phyloP scores from a whole-genome alignment of 768 basidiomycete species.

The Lyophyllum atratum region DNA sequence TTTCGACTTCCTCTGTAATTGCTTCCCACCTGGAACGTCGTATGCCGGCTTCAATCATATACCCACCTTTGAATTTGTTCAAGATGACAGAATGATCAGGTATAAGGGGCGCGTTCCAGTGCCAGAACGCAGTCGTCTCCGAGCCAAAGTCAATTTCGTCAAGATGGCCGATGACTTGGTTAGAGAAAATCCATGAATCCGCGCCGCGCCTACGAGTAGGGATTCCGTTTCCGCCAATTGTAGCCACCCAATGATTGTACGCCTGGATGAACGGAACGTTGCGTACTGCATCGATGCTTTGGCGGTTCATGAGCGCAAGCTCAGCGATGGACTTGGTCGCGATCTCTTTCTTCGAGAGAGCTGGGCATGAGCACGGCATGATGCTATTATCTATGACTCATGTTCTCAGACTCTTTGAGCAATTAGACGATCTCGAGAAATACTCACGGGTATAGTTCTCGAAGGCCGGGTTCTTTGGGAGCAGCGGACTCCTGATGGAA shows the following conservation, averaged over 20 bases:
- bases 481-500: neutral
- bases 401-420: neutral
- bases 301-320: constrained; percentile 3
- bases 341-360: neutral
- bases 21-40: neutral
- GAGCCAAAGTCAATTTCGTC: constrained; percentile 6
- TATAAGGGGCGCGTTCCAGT: constrained; percentile 4
- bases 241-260: constrained; percentile 4
- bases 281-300: neutral
- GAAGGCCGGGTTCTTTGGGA: neutral
- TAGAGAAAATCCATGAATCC: constrained; percentile 6
- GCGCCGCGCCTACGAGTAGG: constrained; percentile 3
- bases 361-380: constrained; percentile 6
- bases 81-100: constrained; percentile 3
- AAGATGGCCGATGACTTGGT: constrained; percentile 3
- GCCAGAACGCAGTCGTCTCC: constrained; percentile 6
- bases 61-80: constrained; percentile 10
- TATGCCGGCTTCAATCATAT: constrained; percentile 6
- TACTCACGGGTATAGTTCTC: constrained; percentile 5
- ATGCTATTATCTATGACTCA: constrained; percentile 5
- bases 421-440: neutral
- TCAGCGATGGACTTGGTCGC: constrained; percentile 2
- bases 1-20: neutral
- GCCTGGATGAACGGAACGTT: constrained; percentile 5
- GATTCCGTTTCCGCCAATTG: constrained; percentile 2